phyloP scores from a whole-genome alignment of 257 asterid genomes.

The Nyctanthes arbortristis region DNA sequence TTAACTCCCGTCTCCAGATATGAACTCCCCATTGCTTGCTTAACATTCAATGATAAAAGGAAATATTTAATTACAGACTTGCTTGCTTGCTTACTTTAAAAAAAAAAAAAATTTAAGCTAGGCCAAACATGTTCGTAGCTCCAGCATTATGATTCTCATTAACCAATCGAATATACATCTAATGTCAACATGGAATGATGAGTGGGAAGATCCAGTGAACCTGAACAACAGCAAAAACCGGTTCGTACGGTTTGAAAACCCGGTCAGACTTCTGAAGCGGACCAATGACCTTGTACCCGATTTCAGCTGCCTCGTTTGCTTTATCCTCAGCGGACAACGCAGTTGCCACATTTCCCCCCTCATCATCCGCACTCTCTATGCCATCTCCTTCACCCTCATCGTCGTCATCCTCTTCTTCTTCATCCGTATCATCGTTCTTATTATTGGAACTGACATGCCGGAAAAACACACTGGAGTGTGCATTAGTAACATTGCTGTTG shows the following conservation, averaged over 20 bases:
- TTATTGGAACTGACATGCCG: constrained; percentile 38
- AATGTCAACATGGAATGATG: not conserved
- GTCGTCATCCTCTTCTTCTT: constrained; percentile 22
- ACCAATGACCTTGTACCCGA: constrained; percentile 78
- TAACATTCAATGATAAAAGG: too few relatives aligned
- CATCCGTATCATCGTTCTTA: constrained; percentile 28
- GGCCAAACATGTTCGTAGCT: not conserved
- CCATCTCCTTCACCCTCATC: constrained; percentile 21
- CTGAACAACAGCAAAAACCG: constrained; percentile 83
- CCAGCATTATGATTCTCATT: not conserved
- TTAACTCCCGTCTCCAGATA: too few relatives aligned
- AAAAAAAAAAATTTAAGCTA: not conserved
- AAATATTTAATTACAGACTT: not conserved
- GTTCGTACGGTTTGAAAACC: constrained; percentile 63
- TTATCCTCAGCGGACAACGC: constrained; percentile 41
- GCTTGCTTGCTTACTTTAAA: not conserved
- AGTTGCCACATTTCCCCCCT: constrained; percentile 16
- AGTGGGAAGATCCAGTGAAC: constrained; percentile 27
- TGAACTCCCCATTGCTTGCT: not conserved
- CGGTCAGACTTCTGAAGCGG: constrained; percentile 60
- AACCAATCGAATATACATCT: too few relatives aligned
- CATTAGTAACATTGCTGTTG: constrained; percentile 13
- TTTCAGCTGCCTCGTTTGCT: constrained; percentile 51
- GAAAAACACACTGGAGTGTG: constrained; percentile 19
- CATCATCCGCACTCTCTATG: constrained; percentile 17